phyloP scores from a whole-genome alignment of 352 stramenopile species.

The Pythium monospermum region DNA sequence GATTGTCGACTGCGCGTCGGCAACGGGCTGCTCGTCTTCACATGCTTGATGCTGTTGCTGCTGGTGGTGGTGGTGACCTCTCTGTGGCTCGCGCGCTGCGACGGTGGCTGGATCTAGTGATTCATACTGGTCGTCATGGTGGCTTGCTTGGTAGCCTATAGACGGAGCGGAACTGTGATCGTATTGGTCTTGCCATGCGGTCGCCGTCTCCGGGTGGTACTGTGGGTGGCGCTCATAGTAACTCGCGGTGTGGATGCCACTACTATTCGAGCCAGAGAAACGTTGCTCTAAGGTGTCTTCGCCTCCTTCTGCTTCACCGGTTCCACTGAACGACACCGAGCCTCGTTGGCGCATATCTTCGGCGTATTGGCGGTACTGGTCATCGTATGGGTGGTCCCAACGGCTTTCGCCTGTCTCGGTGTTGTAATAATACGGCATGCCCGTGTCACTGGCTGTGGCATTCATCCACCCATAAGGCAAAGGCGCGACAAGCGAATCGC shows the following conservation, averaged over 20 bases:
- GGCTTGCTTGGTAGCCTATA: conserved; percentile 3
- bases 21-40: conserved; percentile 6
- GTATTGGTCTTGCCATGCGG: conserved; percentile 11
- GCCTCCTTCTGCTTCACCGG: no score
- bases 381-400: conserved; percentile 78
- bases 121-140: not conserved
- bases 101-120: not conserved
- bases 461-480: conserved; percentile 70
- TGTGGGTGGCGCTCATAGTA: conserved; percentile 27
- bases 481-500: conserved; percentile 65
- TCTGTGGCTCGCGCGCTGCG: not conserved
- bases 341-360: conserved; percentile 35
- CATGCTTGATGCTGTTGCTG: conserved; percentile 12
- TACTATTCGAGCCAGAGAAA: conserved; percentile 1
- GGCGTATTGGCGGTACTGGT: conserved; percentile 59
- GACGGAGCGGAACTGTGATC: not conserved
- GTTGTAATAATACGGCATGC: conserved; percentile 79
- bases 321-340: no score
- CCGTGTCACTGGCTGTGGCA: conserved; percentile 51
- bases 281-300: no score
- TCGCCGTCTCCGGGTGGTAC: not conserved
- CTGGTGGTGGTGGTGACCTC: not conserved
- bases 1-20: conserved; percentile 12
- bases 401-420: conserved; percentile 66
- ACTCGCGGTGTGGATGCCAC: conserved; percentile 22